Evolutionary conservation across 2,329 filamentous ascomycete species (phyloP), one percentile per base, ranked within the genome.

Genomic region (Aspergillus tubingensis): DNA sequence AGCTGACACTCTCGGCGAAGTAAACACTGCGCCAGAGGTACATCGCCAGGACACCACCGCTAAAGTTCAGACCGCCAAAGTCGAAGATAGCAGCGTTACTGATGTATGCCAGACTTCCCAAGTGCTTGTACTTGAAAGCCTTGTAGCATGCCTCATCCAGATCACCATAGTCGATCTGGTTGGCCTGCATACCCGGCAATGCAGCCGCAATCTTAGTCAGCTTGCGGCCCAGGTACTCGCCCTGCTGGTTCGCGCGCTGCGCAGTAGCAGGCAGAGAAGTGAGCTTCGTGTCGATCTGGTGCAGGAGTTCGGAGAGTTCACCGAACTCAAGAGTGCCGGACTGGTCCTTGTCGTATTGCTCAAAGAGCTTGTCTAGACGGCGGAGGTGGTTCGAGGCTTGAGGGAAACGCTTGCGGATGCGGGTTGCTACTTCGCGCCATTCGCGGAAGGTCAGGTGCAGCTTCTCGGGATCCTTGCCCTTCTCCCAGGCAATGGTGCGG

Each of bases 21-120:
- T 99, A 99, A 13, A 97, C 89, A 65, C 91, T 93, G 63, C 95
- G 83, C 95, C 95, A 99, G 36, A 96, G 86, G 76, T 99, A 99
- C 52, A 98, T 94, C 0, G 93, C 95, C 83, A 96, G 85, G 49
- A 99, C 77, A 0, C 95, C 95, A 54, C 95, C 95, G 1, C 87
- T 87, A 59, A 95, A 79, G 68, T 84, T 93, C 81, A 89, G 85
- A 0, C 92, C 93, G 47, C 88, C 86, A 57, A 95, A 86, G 74
- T 99, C 95, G 70, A 99, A 99, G 43, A 99, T 88, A 4, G 95
- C 95, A 7, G 92, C 93, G 75, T 99, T 99, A 48, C 96, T 96
- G 67, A 99, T 88, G 71, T 99, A 99, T 5, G 96, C 95, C 69
- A 99, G 79, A 67, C 88, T 95, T 21, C 96, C 95, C 21, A 99